phyloP scores from a whole-genome alignment of 208 protist species.

The Acanthamoeba lenticulata region DNA sequence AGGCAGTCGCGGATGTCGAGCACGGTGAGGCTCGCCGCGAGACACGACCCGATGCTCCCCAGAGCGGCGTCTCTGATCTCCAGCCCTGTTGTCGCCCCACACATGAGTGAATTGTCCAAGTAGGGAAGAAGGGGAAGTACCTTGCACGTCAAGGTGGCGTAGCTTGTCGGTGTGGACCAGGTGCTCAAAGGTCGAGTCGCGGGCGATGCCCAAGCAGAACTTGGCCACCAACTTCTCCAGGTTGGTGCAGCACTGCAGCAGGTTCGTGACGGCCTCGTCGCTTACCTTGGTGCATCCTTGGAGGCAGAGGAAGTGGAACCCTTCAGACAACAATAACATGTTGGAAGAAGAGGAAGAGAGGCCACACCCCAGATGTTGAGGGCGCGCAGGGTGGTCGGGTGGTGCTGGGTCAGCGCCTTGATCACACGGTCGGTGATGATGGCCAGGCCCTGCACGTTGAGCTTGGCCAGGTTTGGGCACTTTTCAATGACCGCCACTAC shows the following conservation, averaged over 20 bases:
- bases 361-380: not conserved
- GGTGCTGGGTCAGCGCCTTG: not conserved
- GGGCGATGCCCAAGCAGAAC: not conserved
- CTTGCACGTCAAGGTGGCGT: not conserved
- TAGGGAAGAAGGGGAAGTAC: not conserved
- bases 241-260: not conserved
- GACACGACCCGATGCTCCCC: not conserved
- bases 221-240: constrained; percentile 14
- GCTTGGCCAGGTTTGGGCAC: not conserved
- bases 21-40: not conserved
- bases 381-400: not conserved
- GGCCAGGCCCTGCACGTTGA: not conserved
- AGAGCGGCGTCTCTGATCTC: not conserved
- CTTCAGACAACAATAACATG: not conserved
- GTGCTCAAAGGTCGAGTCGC: not conserved
- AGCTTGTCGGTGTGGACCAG: not conserved
- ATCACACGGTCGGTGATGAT: not conserved
- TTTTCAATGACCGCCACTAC: not conserved
- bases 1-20: not conserved
- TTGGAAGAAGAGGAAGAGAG: not conserved
- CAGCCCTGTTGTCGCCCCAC: not conserved
- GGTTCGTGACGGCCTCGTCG: not conserved
- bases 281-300: not conserved
- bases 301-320: not conserved
- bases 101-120: not conserved